These are phyloP conservation scores for Pseudozyma pruni DNA, from an alignment of 1,284 basidiomycete genomes.

Conservation along the genomic window DNA sequence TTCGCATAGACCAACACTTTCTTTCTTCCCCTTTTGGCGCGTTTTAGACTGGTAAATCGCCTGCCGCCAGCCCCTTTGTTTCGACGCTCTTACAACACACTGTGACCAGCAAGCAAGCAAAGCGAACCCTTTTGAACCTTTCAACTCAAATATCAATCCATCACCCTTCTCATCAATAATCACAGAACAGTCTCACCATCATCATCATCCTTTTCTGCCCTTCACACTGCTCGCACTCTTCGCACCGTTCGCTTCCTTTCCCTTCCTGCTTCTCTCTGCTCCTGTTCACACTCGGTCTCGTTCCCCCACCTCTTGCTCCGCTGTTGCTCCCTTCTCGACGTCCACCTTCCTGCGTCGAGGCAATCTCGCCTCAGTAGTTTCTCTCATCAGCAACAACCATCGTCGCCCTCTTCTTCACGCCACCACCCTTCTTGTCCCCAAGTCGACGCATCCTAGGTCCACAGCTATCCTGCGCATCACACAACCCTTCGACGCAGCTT, in stretches of 20 bases:
- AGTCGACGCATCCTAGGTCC: too few relatives aligned
- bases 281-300: neutral
- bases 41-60: neutral
- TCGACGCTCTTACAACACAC: too few relatives aligned
- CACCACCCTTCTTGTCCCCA: too few relatives aligned
- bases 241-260: too few relatives aligned
- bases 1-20: conserved; percentile 15
- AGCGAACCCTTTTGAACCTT: too few relatives aligned
- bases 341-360: too few relatives aligned
- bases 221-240: neutral
- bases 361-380: too few relatives aligned
- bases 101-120: too few relatives aligned
- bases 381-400: too few relatives aligned
- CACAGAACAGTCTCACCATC: neutral
- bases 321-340: neutral
- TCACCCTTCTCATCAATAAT: conserved; percentile 1
- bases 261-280: neutral
- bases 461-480: too few relatives aligned
- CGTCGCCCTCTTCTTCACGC: too few relatives aligned
- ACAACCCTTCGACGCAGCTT: too few relatives aligned
- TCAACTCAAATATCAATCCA: neutral
- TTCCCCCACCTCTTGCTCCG: neutral
- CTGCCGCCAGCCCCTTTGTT: conserved; percentile 19
- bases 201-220: conserved; percentile 2
- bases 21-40: neutral